A percentile compares a stretch with the other conserved stretches of the same genome.
Evolutionary conservation across 192 early-diverging fungal species (phyloP).

Genomic region (Rhizophagus prolifer): DNA sequence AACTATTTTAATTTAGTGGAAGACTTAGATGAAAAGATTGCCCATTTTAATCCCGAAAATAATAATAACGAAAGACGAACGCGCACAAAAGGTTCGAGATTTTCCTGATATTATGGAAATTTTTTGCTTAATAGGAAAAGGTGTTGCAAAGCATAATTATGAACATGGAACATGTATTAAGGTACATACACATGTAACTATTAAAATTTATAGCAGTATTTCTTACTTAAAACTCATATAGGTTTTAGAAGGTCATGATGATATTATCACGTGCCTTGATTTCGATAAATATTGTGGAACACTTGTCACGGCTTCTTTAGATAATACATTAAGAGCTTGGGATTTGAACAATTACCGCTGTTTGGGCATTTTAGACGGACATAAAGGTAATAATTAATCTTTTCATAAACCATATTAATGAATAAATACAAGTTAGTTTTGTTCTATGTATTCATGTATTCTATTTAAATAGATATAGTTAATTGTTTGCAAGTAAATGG

Average conservation of each 20-base stretch:
- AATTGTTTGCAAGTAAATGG: slow-evolving; percentile 21
- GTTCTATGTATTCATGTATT: background rate
- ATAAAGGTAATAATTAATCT: slow-evolving; percentile 30
- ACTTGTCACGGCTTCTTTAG: slow-evolving; percentile 64
- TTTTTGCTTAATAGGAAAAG: background rate
- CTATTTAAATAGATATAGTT: slow-evolving; percentile 11
- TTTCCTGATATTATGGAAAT: slow-evolving; percentile 8
- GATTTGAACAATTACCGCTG: slow-evolving; percentile 59
- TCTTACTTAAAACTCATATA: slow-evolving; percentile 21
- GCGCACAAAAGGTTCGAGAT: slow-evolving; percentile 12
- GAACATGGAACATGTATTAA: slow-evolving; percentile 46
- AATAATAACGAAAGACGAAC: slow-evolving; percentile 15
- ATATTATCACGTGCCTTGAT: slow-evolving; percentile 57
- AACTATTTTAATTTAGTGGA: slow-evolving; percentile 37
- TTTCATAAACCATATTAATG: background rate
- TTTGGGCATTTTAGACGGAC: slow-evolving; percentile 52
- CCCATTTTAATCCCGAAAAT: slow-evolving; percentile 38
- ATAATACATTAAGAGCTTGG: slow-evolving; percentile 72
- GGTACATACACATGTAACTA: slow-evolving; percentile 3
- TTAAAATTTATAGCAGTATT: background rate
- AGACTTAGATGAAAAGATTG: slow-evolving; percentile 45
- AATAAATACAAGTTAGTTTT: slow-evolving; percentile 7
- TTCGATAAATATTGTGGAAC: slow-evolving; percentile 56
- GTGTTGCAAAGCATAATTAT: background rate
- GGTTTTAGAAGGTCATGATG: slow-evolving; percentile 60